phyloP scores from a whole-genome alignment of 345 rosid species.

The Eucalyptus regnans region DNA sequence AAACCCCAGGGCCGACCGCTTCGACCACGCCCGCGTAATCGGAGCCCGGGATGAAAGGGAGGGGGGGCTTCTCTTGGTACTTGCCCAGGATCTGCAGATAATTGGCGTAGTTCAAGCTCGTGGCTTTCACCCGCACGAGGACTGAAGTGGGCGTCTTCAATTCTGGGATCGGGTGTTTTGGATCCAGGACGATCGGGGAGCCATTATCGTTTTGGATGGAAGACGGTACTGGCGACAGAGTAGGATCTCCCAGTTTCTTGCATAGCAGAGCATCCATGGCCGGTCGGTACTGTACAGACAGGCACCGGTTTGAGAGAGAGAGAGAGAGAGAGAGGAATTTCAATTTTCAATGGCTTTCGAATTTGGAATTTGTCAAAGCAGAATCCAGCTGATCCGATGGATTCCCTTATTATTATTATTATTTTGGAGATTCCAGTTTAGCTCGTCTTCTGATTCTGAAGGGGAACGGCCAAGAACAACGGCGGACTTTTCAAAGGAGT shows the following conservation, averaged over 20 bases:
- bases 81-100: slow-evolving; percentile 86
- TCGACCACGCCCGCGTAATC: slow-evolving; percentile 79
- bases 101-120: slow-evolving; percentile 94
- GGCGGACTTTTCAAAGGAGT: not conserved
- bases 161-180: slow-evolving; percentile 46
- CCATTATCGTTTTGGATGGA: slow-evolving; percentile 7
- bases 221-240: slow-evolving; percentile 2
- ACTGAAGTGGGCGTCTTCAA: slow-evolving; percentile 45
- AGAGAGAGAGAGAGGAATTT: not conserved
- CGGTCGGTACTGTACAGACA: not conserved
- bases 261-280: slow-evolving; percentile 17
- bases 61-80: slow-evolving; percentile 72
- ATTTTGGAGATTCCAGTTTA: not conserved
- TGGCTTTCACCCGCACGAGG: slow-evolving; percentile 71
- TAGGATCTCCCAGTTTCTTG: slow-evolving; percentile 62
- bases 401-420: not conserved
- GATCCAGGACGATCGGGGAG: slow-evolving; percentile 36
- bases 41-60: slow-evolving; percentile 91
- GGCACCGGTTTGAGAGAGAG: not conserved
- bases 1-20: slow-evolving; percentile 51
- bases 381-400: not conserved
- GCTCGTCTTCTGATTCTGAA: not conserved
- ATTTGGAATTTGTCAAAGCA: not conserved
- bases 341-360: not conserved
- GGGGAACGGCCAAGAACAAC: not conserved